A percentile compares a stretch with the other conserved stretches of the same genome.
phyloP scores from a whole-genome alignment of 2,329 filamentous ascomycete species.

The Cladosporium sp. region DNA sequence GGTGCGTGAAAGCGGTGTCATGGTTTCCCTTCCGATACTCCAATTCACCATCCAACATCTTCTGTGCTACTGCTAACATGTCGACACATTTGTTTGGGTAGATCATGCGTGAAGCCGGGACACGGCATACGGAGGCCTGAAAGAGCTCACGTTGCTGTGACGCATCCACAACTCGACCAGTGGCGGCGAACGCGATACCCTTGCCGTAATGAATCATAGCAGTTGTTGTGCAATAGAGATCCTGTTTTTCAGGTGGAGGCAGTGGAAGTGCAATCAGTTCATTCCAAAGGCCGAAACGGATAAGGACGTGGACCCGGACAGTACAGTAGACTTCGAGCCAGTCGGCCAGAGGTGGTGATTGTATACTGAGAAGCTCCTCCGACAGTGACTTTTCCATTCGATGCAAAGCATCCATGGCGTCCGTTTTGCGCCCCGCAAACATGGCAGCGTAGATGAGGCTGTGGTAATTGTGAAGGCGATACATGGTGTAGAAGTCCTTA shows the following conservation, averaged over 20 bases:
- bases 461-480: conserved; percentile 73
- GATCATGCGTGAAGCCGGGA: conserved; percentile 63
- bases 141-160: conserved; percentile 55
- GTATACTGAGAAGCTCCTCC: conserved; percentile 61
- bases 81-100: conserved; percentile 68
- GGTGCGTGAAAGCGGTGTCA: conserved; percentile 57
- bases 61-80: conserved; percentile 59
- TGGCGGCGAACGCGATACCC: conserved; percentile 65
- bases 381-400: conserved; percentile 64
- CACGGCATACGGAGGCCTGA: conserved; percentile 35
- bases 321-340: conserved; percentile 72
- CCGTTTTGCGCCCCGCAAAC: conserved; percentile 66
- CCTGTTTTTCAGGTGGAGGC: conserved; percentile 58
- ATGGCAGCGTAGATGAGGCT: conserved; percentile 76
- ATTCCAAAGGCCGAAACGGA: conserved; percentile 73
- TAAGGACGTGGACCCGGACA: conserved; percentile 66
- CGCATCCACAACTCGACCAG: conserved; percentile 55
- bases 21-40: conserved; percentile 65
- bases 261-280: conserved; percentile 60
- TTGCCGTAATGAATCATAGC: conserved; percentile 69
- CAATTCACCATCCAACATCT: conserved; percentile 73
- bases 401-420: conserved; percentile 61
- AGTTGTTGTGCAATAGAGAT: conserved; percentile 68
- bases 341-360: conserved; percentile 74
- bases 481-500: conserved; percentile 78